Base-by-base conservation (phyloP, 2,329 filamentous ascomycete genomes). In the Myriangium duriaei region DNA sequence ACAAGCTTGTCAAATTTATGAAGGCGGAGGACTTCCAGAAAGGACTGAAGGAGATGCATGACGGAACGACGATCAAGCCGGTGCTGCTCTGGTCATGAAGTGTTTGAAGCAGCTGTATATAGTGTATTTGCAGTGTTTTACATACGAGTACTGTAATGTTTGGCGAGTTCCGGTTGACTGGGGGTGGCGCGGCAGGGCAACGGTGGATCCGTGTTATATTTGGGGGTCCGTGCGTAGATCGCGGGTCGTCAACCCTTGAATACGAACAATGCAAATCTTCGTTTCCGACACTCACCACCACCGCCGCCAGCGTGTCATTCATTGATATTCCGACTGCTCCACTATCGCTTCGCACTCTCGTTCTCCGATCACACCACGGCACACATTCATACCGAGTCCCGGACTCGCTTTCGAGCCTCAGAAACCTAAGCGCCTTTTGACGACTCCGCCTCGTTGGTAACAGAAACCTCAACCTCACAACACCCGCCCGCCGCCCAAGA, bases 1-100 rank as follows among this genome's bases (percentile, higher is more conserved):
- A 69, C 16, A 61, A 60, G 47, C 41, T 70, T 13, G 56, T 63
- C 43, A 65, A 61, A 48, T 57, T 57, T 9, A 65, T 67, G 51
- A 46, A 57, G 34, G 62, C 59, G 18, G 56, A 61, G 14, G 55
- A 66, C 3, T 63, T 60, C 33, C 47, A 58, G 34, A 52, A 49
- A 41, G 63, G 58, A 10, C 32, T 65, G 38, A 43, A 57, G n/a
- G 62, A 64, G 43, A 65, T 65, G 62, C 55, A 64, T 39, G 39
- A 38, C 7, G 44, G 44, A 10, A 39, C 40, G 18, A 45, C 41
- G 4, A 37, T 45, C 11, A 45, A 45, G 30, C 44, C 44, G 3
- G 30, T 45, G 7, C 34, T 45, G 19, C 30, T 40, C 13, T 45
- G 44, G 44, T 43, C n/a, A 37, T 26, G 21, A 7, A n/a, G 21